A percentile compares a stretch with the other conserved stretches of the same genome.
Conservation (phyloP, 2,329 filamentous ascomycete species). For the Ophiostoma sp. region DNA sequence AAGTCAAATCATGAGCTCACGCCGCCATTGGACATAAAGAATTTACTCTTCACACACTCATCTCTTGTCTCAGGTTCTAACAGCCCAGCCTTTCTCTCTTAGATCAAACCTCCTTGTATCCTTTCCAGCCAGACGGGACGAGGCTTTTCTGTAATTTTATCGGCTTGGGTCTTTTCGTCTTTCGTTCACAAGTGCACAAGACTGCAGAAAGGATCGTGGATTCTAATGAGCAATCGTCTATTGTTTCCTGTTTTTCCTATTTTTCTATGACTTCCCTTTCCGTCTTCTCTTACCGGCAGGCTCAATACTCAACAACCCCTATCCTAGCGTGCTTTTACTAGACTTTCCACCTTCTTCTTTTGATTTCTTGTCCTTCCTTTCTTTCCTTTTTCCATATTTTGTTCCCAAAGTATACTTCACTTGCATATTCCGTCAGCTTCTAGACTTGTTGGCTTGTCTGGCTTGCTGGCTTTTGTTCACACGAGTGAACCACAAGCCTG, state of each 20-base stretch:
- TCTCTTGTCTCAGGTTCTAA: neutral
- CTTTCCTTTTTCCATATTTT: neutral
- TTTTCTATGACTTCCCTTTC: neutral
- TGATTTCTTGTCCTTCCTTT: neutral
- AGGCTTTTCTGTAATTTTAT: neutral
- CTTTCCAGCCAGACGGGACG: constrained; percentile 5
- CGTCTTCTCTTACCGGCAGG: neutral
- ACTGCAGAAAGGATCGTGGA: neutral
- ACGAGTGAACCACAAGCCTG: neutral
- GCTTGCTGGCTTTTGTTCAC: neutral
- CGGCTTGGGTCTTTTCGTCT: neutral
- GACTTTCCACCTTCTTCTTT: neutral
- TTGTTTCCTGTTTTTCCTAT: neutral
- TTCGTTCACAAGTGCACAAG: neutral
- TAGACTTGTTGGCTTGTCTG: neutral
- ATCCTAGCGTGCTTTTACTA: neutral
- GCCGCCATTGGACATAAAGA: neutral
- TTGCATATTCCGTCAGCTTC: neutral
- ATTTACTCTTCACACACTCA: neutral
- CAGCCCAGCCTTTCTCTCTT: constrained; percentile 4
- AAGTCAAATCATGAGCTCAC: neutral
- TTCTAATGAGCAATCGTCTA: neutral
- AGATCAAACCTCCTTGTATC: neutral
- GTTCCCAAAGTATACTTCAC: neutral
- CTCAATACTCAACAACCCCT: neutral